These are phyloP conservation scores for Quercus rubra DNA, from an alignment of 306 rosid genomes.

Conservation along the genomic window DNA sequence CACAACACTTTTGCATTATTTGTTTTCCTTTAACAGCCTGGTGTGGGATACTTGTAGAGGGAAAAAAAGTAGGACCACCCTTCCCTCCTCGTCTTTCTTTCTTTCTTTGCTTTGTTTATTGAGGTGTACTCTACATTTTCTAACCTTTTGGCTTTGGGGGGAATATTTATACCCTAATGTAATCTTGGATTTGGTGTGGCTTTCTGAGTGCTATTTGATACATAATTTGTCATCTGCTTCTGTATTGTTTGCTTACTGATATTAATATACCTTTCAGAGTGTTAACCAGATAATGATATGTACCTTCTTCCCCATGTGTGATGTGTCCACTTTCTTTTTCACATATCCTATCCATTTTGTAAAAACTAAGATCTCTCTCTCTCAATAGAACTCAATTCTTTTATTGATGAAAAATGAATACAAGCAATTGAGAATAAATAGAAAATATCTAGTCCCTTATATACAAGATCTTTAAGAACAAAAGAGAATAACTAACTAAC, in stretches of 20 bases:
- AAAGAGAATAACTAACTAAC: no score
- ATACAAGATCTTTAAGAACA: no score
- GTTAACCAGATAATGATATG: slow-evolving; percentile 30
- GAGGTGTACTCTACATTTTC: slow-evolving; percentile 31
- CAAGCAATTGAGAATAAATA: no score
- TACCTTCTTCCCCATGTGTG: slow-evolving; percentile 25
- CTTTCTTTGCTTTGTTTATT: slow-evolving; percentile 24
- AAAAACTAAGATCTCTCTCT: neutral
- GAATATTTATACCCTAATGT: slow-evolving; percentile 24
- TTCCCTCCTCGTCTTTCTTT: neutral
- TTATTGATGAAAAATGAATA: no score
- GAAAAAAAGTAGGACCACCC: slow-evolving; percentile 46
- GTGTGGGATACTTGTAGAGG: slow-evolving; percentile 46
- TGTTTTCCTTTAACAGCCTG: slow-evolving; percentile 67
- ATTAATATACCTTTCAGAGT: slow-evolving; percentile 1
- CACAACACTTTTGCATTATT: slow-evolving; percentile 52
- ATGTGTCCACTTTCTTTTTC: slow-evolving; percentile 32
- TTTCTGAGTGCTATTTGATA: slow-evolving; percentile 42
- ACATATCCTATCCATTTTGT: neutral
- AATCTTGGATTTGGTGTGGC: slow-evolving; percentile 43
- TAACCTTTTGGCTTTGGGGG: slow-evolving; percentile 31
- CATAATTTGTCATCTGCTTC: slow-evolving; percentile 42
- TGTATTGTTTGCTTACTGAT: slow-evolving; percentile 25
- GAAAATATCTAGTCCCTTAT: no score
- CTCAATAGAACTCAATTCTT: no score